phyloP scores from a whole-genome alignment of 2,329 filamentous ascomycete species.

The Trichoderma sp. region DNA sequence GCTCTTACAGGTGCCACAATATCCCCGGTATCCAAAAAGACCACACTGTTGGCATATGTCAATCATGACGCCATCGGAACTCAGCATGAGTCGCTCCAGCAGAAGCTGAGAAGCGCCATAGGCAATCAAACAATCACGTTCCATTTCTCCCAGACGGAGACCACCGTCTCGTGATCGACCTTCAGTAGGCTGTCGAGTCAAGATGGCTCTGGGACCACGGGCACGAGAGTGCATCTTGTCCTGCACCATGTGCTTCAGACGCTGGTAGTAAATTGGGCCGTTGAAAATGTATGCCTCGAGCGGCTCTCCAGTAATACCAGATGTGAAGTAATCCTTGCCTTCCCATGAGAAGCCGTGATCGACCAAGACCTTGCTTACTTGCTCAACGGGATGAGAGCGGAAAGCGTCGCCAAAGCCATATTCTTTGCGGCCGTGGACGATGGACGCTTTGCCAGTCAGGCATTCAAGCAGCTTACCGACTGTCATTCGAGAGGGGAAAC shows the following conservation, averaged over 20 bases:
- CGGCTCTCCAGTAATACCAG: constrained; percentile 89
- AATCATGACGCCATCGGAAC: constrained; percentile 82
- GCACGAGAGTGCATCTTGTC: constrained; percentile 99
- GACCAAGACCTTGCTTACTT: constrained; percentile 83
- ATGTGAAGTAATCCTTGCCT: constrained; percentile 95
- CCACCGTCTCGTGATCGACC: constrained; percentile 91
- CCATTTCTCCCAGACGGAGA: constrained; percentile 94
- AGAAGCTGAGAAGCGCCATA: constrained; percentile 93
- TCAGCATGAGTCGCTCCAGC: constrained; percentile 90
- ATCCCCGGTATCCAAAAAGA: constrained; percentile 91
- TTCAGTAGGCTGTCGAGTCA: constrained; percentile 94
- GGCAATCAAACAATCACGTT: constrained; percentile 94
- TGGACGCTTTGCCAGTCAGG: constrained; percentile 87
- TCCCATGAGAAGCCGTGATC: constrained; percentile 92
- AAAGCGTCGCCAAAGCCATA: constrained; percentile 80
- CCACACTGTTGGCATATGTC: constrained; percentile 94
- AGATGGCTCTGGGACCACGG: constrained; percentile 81
- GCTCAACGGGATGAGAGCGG: constrained; percentile 79
- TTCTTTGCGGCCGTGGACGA: constrained; percentile 78
- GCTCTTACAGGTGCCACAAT: constrained; percentile 89
- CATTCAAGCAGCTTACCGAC: constrained; percentile 97
- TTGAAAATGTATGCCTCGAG: constrained; percentile 97
- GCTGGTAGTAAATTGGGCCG: constrained; percentile 98
- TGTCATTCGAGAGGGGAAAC: constrained; percentile 99
- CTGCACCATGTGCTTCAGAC: constrained; percentile 99